phyloP scores from a whole-genome alignment of 345 rosid species.

The Cardamine resedifolia region DNA sequence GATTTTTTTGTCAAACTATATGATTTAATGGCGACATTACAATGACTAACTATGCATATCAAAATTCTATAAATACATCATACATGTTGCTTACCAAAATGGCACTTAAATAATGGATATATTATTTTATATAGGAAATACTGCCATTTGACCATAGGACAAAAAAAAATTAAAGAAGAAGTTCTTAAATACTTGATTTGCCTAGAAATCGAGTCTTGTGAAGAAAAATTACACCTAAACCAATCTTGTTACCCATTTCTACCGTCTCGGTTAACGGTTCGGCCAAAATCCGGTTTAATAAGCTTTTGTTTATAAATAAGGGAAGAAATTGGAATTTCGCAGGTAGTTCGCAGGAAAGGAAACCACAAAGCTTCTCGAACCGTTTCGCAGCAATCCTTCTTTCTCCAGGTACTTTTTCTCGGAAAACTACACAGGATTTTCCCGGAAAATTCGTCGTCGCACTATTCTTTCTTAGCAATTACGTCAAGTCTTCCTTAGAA shows the following conservation, averaged over 20 bases:
- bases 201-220: background rate
- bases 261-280: background rate
- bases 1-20: background rate
- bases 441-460: background rate
- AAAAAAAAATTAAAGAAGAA: too few relatives aligned
- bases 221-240: background rate
- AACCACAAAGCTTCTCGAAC: background rate
- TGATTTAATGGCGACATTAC: background rate
- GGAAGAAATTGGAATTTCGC: background rate
- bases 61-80: too few relatives aligned
- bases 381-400: background rate
- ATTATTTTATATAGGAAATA: background rate
- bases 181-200: background rate
- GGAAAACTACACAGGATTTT: background rate
- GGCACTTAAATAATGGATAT: background rate
- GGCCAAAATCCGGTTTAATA: background rate
- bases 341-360: background rate
- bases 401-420: background rate
- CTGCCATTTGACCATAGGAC: background rate
- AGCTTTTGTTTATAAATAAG: background rate
- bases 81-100: background rate
- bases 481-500: conserved; percentile 1
- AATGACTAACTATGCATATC: background rate
- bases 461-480: background rate
- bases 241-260: background rate